Percentiles rank a stretch among this genome's conserved stretches.
Evolutionary conservation across 2,329 filamentous ascomycete species (phyloP).

Genomic region (Dryadomyces quercus-mongolicae): DNA sequence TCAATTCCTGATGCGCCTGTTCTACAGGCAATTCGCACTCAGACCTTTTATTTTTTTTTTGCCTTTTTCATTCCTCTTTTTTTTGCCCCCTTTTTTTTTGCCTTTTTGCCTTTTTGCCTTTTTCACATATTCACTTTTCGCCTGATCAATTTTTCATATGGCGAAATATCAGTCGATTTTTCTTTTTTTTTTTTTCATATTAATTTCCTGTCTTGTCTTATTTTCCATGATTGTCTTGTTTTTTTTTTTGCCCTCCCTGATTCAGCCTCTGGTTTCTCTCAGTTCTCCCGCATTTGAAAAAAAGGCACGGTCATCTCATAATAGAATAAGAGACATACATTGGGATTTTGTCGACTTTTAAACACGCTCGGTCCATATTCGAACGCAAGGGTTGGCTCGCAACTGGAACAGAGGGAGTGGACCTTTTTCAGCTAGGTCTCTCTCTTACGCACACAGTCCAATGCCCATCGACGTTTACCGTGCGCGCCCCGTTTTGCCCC

Average conservation of each 20-base stretch:
- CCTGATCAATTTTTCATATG: too few species aligned
- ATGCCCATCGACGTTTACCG: background rate
- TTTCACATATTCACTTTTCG: too few species aligned
- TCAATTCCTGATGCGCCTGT: slow-evolving; percentile 25
- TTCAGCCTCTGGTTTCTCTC: background rate
- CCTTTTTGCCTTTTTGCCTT: background rate
- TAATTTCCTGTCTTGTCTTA: background rate
- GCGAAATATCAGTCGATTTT: background rate
- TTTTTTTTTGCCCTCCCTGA: background rate
- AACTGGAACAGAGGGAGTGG: background rate
- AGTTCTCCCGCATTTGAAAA: background rate
- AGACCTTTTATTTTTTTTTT: slow-evolving; percentile 4
- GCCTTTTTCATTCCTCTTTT: background rate
- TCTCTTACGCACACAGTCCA: background rate
- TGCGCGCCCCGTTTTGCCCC: background rate
- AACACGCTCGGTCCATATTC: background rate
- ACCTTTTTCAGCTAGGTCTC: background rate
- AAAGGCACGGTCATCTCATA: too few species aligned
- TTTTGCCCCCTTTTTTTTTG: background rate
- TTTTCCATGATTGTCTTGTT: background rate
- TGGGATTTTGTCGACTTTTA: background rate
- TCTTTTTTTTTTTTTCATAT: background rate
- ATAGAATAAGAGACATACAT: too few species aligned
- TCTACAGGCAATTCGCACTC: slow-evolving; percentile 5
- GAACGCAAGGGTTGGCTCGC: background rate